Base-by-base conservation (phyloP, 202 grass and related monocot species). In the Cymbopogon flexuosus region DNA sequence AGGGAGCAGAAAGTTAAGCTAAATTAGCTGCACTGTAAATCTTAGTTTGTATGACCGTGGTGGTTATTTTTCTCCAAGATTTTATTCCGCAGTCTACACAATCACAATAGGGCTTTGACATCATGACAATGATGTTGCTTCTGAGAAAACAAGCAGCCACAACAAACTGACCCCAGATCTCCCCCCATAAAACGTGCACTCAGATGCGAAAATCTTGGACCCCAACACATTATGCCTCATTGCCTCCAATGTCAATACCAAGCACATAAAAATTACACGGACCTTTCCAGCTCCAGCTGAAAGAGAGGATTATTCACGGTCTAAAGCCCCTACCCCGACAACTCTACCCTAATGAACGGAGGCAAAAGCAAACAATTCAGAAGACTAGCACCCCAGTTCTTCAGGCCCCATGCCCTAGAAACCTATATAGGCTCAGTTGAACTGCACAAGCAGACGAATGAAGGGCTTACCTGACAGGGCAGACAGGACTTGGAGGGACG, bases 401-500 rank as follows among this genome's bases (percentile, higher is more conserved):
- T 43, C 46, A 42, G 49, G 31, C 36, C n/a, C 34, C 57, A 49
- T 14, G 54, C 18, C 79, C 70, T 79, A 75, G n/a, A 87, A 70
- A 30, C 35, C 46, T 37, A 30, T 3, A 22, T 16, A 41, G 60
- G 2, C n/a, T n/a, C 12, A 30, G 27, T 2, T 33, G 8, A 29
- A 31, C 18, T 12, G 8, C 8, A 68, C 37, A 4, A 70, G 72
- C 14, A 40, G 8, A 39, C 15, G 73, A 46, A 45, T 4, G 15
- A 61, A 80, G 37, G 27, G 49, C 77, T 79, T 73, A 98, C 92
- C 96, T 10, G 81, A 80, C 54, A 98, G 76, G 16, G 90, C 85
- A 2, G 87, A 79, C 30, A 92, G 86, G 21, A 93, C 73, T 65
- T 98, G 96, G 79, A 98, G 88, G 30, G 90, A 95, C 13, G 96